Evolutionary conservation across 768 basidiomycete genomes (phyloP).

Genomic region (Kwoniella mangroviensis): DNA sequence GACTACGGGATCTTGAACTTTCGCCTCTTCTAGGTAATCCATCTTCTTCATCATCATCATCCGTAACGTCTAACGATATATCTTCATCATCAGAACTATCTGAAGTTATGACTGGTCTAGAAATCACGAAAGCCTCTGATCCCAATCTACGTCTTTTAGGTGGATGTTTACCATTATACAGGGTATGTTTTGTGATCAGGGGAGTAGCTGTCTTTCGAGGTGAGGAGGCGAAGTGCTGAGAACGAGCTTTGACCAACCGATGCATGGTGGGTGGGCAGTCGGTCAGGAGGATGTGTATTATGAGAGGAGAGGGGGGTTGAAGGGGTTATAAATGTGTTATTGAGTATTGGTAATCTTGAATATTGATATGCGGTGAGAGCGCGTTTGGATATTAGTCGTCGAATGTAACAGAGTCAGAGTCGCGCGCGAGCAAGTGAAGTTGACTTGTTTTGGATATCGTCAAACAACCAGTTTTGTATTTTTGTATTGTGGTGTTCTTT

Average conservation of each 20-base stretch:
- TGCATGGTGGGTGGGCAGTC: constrained; percentile 27
- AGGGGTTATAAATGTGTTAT: neutral
- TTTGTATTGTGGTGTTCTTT: neutral
- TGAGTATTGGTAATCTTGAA: neutral
- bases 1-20: constrained; percentile 7
- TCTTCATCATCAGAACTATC: constrained; percentile 3
- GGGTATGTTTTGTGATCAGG: constrained; percentile 32
- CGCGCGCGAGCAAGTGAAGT: neutral
- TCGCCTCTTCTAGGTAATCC: constrained; percentile 2
- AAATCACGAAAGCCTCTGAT: constrained; percentile 25
- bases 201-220: constrained; percentile 38
- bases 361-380: neutral
- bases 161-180: constrained; percentile 23
- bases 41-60: constrained; percentile 4
- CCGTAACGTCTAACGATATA: constrained; percentile 6
- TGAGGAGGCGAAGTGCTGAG: constrained; percentile 46
- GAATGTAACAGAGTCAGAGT: neutral
- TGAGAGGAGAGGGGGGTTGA: neutral
- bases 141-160: constrained; percentile 39
- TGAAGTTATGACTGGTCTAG: constrained; percentile 10
- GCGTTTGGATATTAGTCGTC: neutral
- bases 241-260: constrained; percentile 39
- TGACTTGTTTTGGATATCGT: neutral
- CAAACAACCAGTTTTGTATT: neutral
- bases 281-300: neutral